Percentiles rank a stretch among this genome's conserved stretches.
Conservation (phyloP, 768 basidiomycete species). For the Boletus patriciae region DNA sequence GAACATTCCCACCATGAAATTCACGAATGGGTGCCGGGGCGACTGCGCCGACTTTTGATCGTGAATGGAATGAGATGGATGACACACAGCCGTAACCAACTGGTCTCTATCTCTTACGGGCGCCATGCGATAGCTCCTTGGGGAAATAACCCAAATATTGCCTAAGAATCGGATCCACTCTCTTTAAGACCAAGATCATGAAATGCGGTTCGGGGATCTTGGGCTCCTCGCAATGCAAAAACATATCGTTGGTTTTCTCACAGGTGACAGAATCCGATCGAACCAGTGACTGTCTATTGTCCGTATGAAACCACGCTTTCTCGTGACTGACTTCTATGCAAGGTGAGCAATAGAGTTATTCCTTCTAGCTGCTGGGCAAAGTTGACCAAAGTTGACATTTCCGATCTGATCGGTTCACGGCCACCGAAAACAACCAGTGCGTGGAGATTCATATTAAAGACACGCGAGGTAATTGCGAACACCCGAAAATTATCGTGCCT, state of each 20-base stretch:
- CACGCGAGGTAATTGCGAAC: no score
- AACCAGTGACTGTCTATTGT: neutral
- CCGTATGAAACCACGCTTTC: no score
- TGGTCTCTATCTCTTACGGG: neutral
- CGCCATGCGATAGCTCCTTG: neutral
- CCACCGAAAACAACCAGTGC: neutral
- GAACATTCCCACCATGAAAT: neutral
- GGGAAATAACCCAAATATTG: neutral
- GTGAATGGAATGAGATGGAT: neutral
- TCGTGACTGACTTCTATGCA: no score
- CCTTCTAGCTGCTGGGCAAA: neutral
- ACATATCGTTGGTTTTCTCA: no score
- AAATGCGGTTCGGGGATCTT: neutral
- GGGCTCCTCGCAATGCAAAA: no score
- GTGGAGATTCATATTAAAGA: neutral
- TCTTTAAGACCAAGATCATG: neutral
- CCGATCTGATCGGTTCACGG: neutral
- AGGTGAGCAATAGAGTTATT: no score
- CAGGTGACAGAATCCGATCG: neutral
- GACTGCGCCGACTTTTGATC: neutral
- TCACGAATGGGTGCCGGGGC: neutral
- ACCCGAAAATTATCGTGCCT: no score
- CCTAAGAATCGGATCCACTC: no score
- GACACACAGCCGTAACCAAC: neutral
- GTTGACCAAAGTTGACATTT: no score